Evolutionary conservation across 768 basidiomycete species (phyloP).

Genomic region (Termitomyces sp.): DNA sequence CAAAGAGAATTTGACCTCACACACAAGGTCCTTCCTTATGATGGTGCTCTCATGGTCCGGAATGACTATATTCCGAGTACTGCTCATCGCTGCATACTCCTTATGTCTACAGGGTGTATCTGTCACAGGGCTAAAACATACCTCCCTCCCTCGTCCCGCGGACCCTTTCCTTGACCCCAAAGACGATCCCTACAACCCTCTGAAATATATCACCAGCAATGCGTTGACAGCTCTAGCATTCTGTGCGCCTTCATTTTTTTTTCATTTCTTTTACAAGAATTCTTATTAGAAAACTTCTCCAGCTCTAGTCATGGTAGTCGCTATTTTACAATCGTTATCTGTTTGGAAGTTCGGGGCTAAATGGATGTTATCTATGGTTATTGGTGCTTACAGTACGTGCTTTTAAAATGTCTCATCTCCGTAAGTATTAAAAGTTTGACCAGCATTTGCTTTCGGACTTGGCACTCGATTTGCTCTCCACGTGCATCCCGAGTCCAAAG

Average conservation of each 20-base stretch:
- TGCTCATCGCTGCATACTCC: not conserved
- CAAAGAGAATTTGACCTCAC: not conserved
- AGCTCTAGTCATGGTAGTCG: conserved; percentile 39
- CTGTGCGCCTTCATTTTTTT: conserved; percentile 27
- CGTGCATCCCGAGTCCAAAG: conserved; percentile 46
- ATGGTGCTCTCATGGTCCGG: not conserved
- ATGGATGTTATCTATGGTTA: conserved; percentile 60
- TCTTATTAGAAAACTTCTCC: not conserved
- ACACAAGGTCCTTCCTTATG: not conserved
- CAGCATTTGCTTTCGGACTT: conserved; percentile 58
- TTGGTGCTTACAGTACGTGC: conserved; percentile 55
- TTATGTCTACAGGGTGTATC: conserved; percentile 9
- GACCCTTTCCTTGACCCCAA: conserved; percentile 48
- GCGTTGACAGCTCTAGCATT: conserved; percentile 48
- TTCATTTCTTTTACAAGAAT: not conserved
- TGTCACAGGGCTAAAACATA: conserved; percentile 15
- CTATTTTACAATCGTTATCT: conserved; percentile 40
- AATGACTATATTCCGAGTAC: not conserved
- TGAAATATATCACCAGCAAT: conserved; percentile 56
- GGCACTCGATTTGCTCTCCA: conserved; percentile 55
- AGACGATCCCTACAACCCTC: conserved; percentile 49
- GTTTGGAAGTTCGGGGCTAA: conserved; percentile 44
- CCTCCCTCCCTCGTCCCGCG: conserved; percentile 25
- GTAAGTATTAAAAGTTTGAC: not conserved
- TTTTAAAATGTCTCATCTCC: not conserved